Conservation (phyloP, 768 basidiomycete genomes). For the Rubroboletus pulcherrimus region DNA sequence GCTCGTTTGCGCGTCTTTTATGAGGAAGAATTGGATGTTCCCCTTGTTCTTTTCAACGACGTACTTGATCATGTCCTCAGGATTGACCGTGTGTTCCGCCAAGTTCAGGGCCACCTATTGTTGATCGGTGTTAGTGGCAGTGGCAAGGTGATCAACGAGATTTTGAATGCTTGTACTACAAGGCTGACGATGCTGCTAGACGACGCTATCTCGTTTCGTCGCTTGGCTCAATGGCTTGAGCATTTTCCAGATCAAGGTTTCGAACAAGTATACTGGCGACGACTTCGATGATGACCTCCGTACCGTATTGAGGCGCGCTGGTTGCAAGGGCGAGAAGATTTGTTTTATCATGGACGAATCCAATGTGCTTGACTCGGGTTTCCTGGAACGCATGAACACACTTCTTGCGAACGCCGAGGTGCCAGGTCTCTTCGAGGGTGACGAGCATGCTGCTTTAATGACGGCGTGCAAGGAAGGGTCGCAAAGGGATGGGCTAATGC, state of each 20-base stretch:
- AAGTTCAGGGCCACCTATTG: slow-evolving; percentile 93
- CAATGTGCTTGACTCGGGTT: slow-evolving; percentile 97
- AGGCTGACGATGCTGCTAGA: slow-evolving; percentile 46
- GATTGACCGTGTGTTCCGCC: slow-evolving; percentile 98
- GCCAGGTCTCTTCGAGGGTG: slow-evolving; percentile 99
- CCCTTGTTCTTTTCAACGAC: slow-evolving; percentile 96
- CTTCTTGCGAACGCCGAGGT: slow-evolving; percentile 99
- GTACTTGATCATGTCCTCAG: slow-evolving; percentile 97
- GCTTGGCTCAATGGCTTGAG: slow-evolving; percentile 99
- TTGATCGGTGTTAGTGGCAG: slow-evolving; percentile 98
- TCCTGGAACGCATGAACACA: slow-evolving; percentile 99
- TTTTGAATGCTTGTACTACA: slow-evolving; percentile 1
- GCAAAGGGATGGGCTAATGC: slow-evolving; percentile 96
- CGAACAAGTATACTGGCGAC: slow-evolving; percentile 97
- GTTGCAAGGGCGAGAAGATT: slow-evolving; percentile 98
- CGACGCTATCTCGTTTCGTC: slow-evolving; percentile 95
- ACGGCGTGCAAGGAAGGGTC: slow-evolving; percentile 99
- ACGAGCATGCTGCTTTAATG: slow-evolving; percentile 96
- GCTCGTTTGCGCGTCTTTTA: slow-evolving; percentile 97
- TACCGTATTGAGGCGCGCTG: slow-evolving; percentile 89
- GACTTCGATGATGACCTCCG: slow-evolving; percentile 98
- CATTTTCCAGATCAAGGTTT: slow-evolving; percentile 99
- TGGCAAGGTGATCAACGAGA: slow-evolving; percentile 71
- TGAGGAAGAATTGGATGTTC: slow-evolving; percentile 97
- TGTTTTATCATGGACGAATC: slow-evolving; percentile 99